phyloP scores from a whole-genome alignment of 2,329 filamentous ascomycete species.

The Aphanocladium album region DNA sequence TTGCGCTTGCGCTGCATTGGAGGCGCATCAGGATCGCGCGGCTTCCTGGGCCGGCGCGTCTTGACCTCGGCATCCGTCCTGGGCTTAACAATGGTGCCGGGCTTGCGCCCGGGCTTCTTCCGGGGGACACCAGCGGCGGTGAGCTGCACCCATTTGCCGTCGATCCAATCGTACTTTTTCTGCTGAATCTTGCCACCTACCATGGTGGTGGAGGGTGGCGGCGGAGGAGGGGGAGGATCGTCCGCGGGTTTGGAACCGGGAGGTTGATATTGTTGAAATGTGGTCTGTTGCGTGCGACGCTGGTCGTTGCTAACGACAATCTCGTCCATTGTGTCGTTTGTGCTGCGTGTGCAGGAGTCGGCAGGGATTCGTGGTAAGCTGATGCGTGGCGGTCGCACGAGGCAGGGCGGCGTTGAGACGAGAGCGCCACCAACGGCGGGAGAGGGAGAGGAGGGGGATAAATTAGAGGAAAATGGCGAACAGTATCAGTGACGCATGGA shows the following conservation, averaged over 20 bases:
- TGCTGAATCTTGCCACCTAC: slow-evolving; percentile 13
- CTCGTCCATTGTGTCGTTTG: slow-evolving; percentile 39
- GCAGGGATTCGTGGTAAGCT: slow-evolving; percentile 12
- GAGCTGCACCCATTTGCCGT: slow-evolving; percentile 42
- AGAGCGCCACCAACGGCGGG: neutral
- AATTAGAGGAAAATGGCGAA: neutral
- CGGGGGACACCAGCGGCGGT: slow-evolving; percentile 55
- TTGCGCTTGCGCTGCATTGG: slow-evolving; percentile 53
- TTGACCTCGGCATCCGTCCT: slow-evolving; percentile 40
- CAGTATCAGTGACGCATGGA: slow-evolving; percentile 1
- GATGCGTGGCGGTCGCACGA: slow-evolving; percentile 6
- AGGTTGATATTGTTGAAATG: slow-evolving; percentile 23
- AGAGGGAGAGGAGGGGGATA: too few relatives aligned
- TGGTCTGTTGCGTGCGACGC: slow-evolving; percentile 24
- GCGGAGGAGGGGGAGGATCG: slow-evolving; percentile 23
- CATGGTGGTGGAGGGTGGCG: neutral
- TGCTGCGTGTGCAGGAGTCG: slow-evolving; percentile 20
- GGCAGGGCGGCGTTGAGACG: neutral
- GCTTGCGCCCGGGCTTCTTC: slow-evolving; percentile 62
- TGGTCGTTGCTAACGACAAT: slow-evolving; percentile 43
- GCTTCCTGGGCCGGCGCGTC: slow-evolving; percentile 50
- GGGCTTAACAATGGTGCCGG: slow-evolving; percentile 49
- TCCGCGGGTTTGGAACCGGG: slow-evolving; percentile 24
- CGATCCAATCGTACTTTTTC: slow-evolving; percentile 30
- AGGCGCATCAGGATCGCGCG: slow-evolving; percentile 54